phyloP scores from a whole-genome alignment of 306 rosid genomes.

The Castanea mollissima region DNA sequence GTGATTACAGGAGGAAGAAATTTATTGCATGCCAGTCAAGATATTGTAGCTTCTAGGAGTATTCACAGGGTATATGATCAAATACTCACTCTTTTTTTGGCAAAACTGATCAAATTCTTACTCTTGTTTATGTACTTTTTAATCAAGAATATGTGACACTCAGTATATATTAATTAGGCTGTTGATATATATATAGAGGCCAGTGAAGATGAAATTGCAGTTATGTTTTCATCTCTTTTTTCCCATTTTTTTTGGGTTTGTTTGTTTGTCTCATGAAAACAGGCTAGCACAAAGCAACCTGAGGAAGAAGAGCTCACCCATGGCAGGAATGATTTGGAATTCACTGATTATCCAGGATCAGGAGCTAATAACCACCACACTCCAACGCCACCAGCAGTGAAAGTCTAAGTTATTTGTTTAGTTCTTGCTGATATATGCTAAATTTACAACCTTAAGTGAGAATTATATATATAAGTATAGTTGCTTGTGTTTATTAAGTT shows the following conservation, averaged over 20 bases:
- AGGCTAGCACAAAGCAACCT: not conserved
- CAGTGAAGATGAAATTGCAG: too few species aligned
- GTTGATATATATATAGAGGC: too few species aligned
- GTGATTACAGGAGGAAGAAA: not conserved
- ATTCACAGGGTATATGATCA: not conserved
- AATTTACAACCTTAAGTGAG: not conserved
- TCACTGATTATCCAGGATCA: constrained; percentile 4
- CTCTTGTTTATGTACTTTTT: not conserved
- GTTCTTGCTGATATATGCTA: not conserved
- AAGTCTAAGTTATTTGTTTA: not conserved
- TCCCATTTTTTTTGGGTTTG: too few species aligned
- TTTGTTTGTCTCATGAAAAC: not conserved
- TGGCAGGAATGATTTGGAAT: constrained; percentile 10
- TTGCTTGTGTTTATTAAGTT: not conserved
- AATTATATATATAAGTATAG: not conserved
- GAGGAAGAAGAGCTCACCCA: not conserved
- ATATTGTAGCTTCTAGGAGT: not conserved
- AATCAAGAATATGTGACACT: not conserved
- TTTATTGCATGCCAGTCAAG: not conserved
- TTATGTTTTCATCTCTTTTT: too few species aligned
- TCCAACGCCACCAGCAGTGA: constrained; percentile 8
- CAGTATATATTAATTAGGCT: too few species aligned
- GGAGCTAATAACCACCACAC: constrained; percentile 19
- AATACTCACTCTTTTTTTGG: not conserved
- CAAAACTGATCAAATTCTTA: not conserved